phyloP scores from a whole-genome alignment of 306 rosid species.

The Cucurbita argyrosperma region DNA sequence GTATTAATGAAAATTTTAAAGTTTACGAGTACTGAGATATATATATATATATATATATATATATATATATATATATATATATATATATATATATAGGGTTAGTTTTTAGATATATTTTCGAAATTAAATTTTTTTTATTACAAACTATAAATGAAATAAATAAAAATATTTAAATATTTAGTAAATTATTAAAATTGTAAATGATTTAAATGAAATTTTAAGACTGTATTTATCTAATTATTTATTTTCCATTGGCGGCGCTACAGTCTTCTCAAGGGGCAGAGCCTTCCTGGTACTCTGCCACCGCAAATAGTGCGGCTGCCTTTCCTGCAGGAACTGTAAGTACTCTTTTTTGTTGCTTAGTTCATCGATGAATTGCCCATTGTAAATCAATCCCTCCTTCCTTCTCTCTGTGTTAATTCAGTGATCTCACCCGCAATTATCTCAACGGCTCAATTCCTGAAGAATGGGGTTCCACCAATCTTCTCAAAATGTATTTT shows the following conservation, averaged over 20 bases:
- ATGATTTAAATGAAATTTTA: too few species aligned
- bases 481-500: slow-evolving; percentile 1
- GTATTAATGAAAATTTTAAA: too few species aligned
- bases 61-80: too few species aligned
- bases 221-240: too few species aligned
- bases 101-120: too few species aligned
- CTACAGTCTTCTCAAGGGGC: neutral
- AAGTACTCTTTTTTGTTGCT: neutral
- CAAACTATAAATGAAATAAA: too few species aligned
- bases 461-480: slow-evolving; percentile 12
- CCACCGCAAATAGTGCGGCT: neutral
- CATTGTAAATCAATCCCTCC: neutral
- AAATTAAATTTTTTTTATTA: too few species aligned
- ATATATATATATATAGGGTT: too few species aligned
- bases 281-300: slow-evolving; percentile 4
- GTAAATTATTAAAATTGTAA: too few species aligned
- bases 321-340: slow-evolving; percentile 3
- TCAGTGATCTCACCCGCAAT: slow-evolving; percentile 28
- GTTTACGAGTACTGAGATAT: too few species aligned
- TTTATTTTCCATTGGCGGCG: neutral
- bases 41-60: too few species aligned
- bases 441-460: slow-evolving; percentile 21
- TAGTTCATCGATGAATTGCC: neutral
- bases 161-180: too few species aligned
- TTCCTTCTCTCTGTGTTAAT: neutral